phyloP scores from a whole-genome alignment of 192 early-diverging fungal species.

The Funneliformis geosporum region DNA sequence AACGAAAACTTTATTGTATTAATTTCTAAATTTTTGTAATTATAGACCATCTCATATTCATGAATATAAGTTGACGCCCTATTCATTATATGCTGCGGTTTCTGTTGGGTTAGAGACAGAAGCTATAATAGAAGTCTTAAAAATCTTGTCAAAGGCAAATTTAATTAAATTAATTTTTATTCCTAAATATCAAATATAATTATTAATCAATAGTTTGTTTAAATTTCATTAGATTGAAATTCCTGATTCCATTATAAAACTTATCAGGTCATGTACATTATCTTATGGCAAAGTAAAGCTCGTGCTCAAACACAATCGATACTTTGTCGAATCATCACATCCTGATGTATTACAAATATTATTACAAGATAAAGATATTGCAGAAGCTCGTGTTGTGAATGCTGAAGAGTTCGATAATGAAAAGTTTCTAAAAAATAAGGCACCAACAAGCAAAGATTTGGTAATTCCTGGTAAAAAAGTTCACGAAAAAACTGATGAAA shows the following conservation, averaged over 20 bases:
- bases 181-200: background rate
- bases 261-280: slow-evolving; percentile 80
- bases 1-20: background rate
- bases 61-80: slow-evolving; percentile 94
- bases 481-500: slow-evolving; percentile 39
- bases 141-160: slow-evolving; percentile 83
- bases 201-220: background rate
- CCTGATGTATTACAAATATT: slow-evolving; percentile 78
- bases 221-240: slow-evolving; percentile 24
- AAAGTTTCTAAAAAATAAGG: slow-evolving; percentile 56
- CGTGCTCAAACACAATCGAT: slow-evolving; percentile 91
- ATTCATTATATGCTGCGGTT: slow-evolving; percentile 97
- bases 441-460: slow-evolving; percentile 68
- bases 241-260: slow-evolving; percentile 70
- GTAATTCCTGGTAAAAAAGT: slow-evolving; percentile 63
- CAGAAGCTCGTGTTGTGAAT: slow-evolving; percentile 56
- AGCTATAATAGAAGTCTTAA: slow-evolving; percentile 88
- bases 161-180: slow-evolving; percentile 41
- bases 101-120: slow-evolving; percentile 92
- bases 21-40: background rate
- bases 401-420: slow-evolving; percentile 39
- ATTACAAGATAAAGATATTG: slow-evolving; percentile 75
- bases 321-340: slow-evolving; percentile 90
- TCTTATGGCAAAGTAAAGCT: slow-evolving; percentile 97
- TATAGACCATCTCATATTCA: slow-evolving; percentile 72